A percentile compares a stretch with the other conserved stretches of the same genome.
These are phyloP conservation scores for Globisporangium perplexum DNA, from an alignment of 352 stramenopile genomes.

Conservation along the genomic window DNA sequence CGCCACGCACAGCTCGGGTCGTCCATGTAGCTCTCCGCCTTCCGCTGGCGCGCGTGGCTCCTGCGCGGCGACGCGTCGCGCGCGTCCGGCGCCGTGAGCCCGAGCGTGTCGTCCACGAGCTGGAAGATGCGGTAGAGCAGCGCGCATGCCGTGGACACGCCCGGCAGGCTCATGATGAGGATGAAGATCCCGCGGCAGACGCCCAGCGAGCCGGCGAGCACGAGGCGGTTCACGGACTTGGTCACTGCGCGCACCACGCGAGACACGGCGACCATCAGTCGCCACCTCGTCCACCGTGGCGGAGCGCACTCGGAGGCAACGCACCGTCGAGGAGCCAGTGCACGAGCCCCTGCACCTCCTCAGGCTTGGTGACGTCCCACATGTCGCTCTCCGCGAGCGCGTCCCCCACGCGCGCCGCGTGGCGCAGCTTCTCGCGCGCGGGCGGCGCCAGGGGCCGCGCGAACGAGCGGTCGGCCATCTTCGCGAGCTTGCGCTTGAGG, in stretches of 20 bases:
- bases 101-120: constrained; percentile 62
- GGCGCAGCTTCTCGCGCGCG: constrained; percentile 15
- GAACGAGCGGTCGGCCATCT: constrained; percentile 58
- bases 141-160: constrained; percentile 59
- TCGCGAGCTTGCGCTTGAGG: constrained; percentile 56
- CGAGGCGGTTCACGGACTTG: constrained; percentile 53
- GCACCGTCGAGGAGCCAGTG: constrained; percentile 57
- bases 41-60: constrained; percentile 15
- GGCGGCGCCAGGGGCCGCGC: constrained; percentile 19
- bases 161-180: constrained; percentile 68
- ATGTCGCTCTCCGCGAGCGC: constrained; percentile 49
- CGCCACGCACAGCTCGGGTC: constrained; percentile 54
- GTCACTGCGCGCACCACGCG: constrained; percentile 18
- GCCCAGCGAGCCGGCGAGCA: constrained; percentile 36
- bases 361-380: constrained; percentile 44
- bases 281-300: too few relatives aligned
- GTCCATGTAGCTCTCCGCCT: constrained; percentile 49
- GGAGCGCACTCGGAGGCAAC: too few relatives aligned
- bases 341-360: constrained; percentile 62
- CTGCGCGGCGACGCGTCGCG: constrained; percentile 19
- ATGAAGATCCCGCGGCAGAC: constrained; percentile 69
- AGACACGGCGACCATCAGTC: neutral
- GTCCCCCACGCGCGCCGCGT: constrained; percentile 28
- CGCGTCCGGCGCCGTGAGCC: constrained; percentile 27
- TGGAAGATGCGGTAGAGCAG: constrained; percentile 66